Evolutionary conservation across 495 filamentous ascomycete genomes (phyloP).

Genomic region (Copromyces sp.): DNA sequence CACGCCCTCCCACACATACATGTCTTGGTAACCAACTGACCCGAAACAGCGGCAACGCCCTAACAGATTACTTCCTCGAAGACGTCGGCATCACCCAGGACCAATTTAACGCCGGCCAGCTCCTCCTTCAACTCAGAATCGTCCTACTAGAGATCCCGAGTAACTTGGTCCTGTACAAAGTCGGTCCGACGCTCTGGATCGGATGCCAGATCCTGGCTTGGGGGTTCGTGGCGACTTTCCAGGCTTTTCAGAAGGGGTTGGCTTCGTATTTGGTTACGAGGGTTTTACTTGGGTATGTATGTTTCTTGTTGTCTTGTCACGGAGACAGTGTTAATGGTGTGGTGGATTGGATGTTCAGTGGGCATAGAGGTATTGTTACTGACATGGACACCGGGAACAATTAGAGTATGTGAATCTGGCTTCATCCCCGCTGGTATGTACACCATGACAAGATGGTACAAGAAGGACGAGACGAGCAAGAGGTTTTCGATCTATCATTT

Average conservation of each 20-base stretch:
- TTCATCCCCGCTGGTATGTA: constrained; percentile 52
- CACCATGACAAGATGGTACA: constrained; percentile 52
- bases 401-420: constrained; percentile 38
- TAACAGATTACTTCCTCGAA: constrained; percentile 32
- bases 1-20: too few relatives aligned
- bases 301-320: too few relatives aligned
- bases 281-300: constrained; percentile 31
- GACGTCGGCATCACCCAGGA: constrained; percentile 47
- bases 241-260: constrained; percentile 45
- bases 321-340: too few relatives aligned
- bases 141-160: constrained; percentile 49
- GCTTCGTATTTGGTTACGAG: constrained; percentile 42
- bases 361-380: not conserved
- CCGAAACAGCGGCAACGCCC: constrained; percentile 16
- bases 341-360: too few relatives aligned
- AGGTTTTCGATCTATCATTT: constrained; percentile 47
- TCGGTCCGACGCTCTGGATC: constrained; percentile 47
- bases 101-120: constrained; percentile 48
- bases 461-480: constrained; percentile 43
- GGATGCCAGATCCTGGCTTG: constrained; percentile 47
- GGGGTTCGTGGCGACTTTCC: constrained; percentile 48
- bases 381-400: too few relatives aligned
- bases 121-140: constrained; percentile 46
- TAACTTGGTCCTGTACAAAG: constrained; percentile 44
- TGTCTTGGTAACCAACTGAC: too few relatives aligned